Conservation (phyloP, 106 monocot species). For the Dioscorea alata region DNA sequence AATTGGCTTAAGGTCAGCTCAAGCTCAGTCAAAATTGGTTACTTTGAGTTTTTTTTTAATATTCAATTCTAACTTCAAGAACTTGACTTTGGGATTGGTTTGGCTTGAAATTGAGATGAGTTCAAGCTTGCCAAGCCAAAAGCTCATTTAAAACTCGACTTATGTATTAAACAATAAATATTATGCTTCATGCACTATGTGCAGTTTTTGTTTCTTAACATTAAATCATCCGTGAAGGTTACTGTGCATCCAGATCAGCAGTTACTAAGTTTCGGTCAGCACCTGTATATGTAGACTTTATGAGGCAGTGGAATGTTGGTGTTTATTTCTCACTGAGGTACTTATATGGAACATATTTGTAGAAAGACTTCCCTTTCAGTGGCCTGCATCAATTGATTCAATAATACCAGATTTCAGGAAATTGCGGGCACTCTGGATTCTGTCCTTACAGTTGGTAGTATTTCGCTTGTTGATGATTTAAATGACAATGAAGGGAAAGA, state of each 20-base stretch:
- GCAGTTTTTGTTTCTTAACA: background rate
- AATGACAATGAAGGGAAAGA: conserved; percentile 23
- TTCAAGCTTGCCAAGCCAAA: no score
- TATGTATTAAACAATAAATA: no score
- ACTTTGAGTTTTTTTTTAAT: no score
- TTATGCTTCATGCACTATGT: no score
- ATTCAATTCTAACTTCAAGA: no score
- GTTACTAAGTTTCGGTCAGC: conserved; percentile 71
- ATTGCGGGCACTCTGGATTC: conserved; percentile 91
- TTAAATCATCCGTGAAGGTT: conserved; percentile 33
- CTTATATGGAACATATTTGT: background rate
- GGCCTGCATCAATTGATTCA: conserved; percentile 1
- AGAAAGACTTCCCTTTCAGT: background rate
- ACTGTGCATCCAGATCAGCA: conserved; percentile 66
- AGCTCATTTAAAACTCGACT: no score
- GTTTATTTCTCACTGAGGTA: conserved; percentile 95
- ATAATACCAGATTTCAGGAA: conserved; percentile 85
- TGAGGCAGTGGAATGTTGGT: conserved; percentile 89
- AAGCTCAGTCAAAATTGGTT: no score
- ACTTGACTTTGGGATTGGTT: no score
- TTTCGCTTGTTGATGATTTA: conserved; percentile 40
- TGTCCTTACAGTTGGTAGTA: conserved; percentile 34
- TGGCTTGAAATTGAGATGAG: no score
- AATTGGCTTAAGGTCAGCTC: no score
- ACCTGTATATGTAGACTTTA: conserved; percentile 65